Conservation (phyloP, 371 early-diverging fungal species). For the Umbelopsis sp. region DNA sequence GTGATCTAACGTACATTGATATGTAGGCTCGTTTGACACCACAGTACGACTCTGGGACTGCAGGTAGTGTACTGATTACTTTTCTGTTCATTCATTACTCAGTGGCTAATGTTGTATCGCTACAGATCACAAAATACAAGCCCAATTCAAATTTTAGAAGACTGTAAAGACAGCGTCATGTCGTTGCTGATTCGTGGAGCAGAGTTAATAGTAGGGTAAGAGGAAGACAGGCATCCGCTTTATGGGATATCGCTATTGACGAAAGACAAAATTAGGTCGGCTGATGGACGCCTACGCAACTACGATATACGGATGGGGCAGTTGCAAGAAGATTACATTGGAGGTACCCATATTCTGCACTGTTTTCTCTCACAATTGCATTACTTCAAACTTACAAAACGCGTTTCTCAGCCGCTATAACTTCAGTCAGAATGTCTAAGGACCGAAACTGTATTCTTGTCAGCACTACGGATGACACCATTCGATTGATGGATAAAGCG, state of each 20-base stretch:
- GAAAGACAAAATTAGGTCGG: slow-evolving; percentile 51
- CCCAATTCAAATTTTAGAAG: slow-evolving; percentile 87
- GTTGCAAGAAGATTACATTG: slow-evolving; percentile 72
- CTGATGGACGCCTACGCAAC: slow-evolving; percentile 81
- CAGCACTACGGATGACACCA: slow-evolving; percentile 71
- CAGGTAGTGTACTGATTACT: not conserved
- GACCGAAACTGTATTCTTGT: slow-evolving; percentile 82
- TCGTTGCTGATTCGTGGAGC: slow-evolving; percentile 69
- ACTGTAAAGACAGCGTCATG: slow-evolving; percentile 87
- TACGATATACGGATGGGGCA: slow-evolving; percentile 87
- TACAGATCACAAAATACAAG: slow-evolving; percentile 61
- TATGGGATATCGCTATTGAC: not conserved
- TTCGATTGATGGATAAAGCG: slow-evolving; percentile 83
- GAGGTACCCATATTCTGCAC: slow-evolving; percentile 60
- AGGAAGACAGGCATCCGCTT: not conserved
- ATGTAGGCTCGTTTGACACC: slow-evolving; percentile 85
- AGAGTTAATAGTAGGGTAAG: slow-evolving; percentile 79
- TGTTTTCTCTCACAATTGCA: too few relatives aligned
- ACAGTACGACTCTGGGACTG: slow-evolving; percentile 91
- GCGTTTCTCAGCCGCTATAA: slow-evolving; percentile 69
- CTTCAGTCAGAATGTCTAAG: slow-evolving; percentile 71
- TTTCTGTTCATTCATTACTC: too few relatives aligned
- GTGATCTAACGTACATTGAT: too few relatives aligned
- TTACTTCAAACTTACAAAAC: slow-evolving; percentile 22
- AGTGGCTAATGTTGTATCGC: too few relatives aligned